Percentiles rank a stretch among this genome's conserved stretches.
Conservation (phyloP, 2,329 filamentous ascomycete species). For the Aspergillus unguis region DNA sequence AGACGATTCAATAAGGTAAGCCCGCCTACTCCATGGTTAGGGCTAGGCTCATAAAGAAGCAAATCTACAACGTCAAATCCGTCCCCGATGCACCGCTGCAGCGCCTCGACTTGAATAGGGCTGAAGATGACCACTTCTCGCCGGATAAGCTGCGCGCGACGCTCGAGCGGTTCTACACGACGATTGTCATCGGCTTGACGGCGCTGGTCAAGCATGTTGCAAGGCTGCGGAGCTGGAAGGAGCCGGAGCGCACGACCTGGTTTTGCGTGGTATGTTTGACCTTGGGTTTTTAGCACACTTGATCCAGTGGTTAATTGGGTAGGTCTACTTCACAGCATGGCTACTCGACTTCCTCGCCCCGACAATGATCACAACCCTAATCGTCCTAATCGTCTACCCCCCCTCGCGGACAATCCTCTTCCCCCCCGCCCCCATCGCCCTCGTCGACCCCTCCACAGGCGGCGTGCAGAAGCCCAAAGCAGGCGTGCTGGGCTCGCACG, state of each 20-base stretch:
- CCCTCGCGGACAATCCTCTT: slow-evolving; percentile 61
- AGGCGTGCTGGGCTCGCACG: slow-evolving; percentile 70
- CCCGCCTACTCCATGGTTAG: too few species aligned
- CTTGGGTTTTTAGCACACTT: background rate
- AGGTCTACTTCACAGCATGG: slow-evolving; percentile 65
- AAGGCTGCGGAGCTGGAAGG: slow-evolving; percentile 74
- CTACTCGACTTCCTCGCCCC: slow-evolving; percentile 66
- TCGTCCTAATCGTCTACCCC: slow-evolving; percentile 65
- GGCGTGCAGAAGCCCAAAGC: slow-evolving; percentile 74
- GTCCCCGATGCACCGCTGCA: slow-evolving; percentile 59
- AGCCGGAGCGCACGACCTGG: slow-evolving; percentile 62
- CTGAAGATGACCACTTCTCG: slow-evolving; percentile 79
- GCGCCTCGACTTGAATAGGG: slow-evolving; percentile 71
- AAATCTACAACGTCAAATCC: slow-evolving; percentile 70
- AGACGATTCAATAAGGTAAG: slow-evolving; percentile 70
- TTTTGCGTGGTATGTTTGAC: slow-evolving; percentile 56
- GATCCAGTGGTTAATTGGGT: too few species aligned
- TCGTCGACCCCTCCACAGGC: slow-evolving; percentile 67
- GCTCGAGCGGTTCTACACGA: slow-evolving; percentile 78
- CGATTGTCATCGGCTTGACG: slow-evolving; percentile 65
- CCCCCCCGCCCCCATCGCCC: slow-evolving; percentile 70
- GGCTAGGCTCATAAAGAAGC: slow-evolving; percentile 39
- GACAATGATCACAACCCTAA: slow-evolving; percentile 54
- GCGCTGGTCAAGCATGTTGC: slow-evolving; percentile 69
- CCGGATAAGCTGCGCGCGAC: slow-evolving; percentile 78